phyloP scores from a whole-genome alignment of 768 basidiomycete species.

The Mycena epipterygia region DNA sequence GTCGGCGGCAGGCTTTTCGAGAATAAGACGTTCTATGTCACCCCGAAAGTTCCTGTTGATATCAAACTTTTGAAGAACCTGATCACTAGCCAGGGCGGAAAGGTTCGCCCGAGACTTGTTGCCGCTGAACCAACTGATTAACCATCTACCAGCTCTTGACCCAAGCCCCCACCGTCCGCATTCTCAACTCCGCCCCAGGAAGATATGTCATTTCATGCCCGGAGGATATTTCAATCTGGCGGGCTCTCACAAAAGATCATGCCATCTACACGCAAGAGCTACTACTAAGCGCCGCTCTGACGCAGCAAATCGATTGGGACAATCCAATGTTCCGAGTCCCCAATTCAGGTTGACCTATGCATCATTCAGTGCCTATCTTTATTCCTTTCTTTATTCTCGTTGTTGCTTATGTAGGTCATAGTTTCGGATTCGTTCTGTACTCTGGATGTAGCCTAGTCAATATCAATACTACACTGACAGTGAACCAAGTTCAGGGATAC shows the following conservation, averaged over 20 bases:
- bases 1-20: conserved; percentile 69
- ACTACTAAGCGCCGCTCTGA: conserved; percentile 72
- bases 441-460: no score
- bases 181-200: conserved; percentile 62
- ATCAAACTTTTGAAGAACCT: conserved; percentile 76
- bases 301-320: conserved; percentile 78
- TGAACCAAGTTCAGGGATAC: no score
- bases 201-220: conserved; percentile 77
- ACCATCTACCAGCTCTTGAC: conserved; percentile 53
- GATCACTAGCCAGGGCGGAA: conserved; percentile 77
- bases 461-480: no score
- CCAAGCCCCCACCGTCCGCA: conserved; percentile 67
- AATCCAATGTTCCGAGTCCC: conserved; percentile 52
- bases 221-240: conserved; percentile 77
- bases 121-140: neutral
- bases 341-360: neutral
- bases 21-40: conserved; percentile 81
- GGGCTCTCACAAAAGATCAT: conserved; percentile 65
- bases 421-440: neutral
- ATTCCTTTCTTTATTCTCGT: neutral
- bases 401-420: neutral
- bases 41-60: conserved; percentile 72
- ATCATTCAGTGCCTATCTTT: conserved; percentile 11
- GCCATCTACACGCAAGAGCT: conserved; percentile 80
- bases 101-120: conserved; percentile 56